Evolutionary conservation across 257 asterid genomes (phyloP).

Genomic region (Catharanthus roseus): DNA sequence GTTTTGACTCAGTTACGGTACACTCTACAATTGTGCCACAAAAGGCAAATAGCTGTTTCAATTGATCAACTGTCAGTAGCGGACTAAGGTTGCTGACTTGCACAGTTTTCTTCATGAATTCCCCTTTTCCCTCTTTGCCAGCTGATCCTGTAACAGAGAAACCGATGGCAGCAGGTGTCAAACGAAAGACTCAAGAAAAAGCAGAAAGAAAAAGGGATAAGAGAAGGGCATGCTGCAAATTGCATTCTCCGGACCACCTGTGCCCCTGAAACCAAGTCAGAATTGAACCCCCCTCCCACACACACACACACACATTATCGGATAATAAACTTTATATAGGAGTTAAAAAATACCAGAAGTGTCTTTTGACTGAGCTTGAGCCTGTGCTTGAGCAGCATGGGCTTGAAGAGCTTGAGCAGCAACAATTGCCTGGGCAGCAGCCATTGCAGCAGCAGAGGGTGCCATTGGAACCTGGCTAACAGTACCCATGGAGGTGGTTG

Average conservation of each 20-base stretch:
- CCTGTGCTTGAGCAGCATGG: slow-evolving; percentile 78
- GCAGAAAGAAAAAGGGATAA: background rate
- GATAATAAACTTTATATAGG: too few relatives aligned
- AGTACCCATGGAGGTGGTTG: slow-evolving; percentile 70
- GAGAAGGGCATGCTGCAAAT: background rate
- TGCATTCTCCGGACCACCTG: too few relatives aligned
- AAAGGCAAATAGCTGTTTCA: slow-evolving; percentile 87
- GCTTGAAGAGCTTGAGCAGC: slow-evolving; percentile 99
- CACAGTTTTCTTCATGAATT: slow-evolving; percentile 59
- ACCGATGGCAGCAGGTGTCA: slow-evolving; percentile 9
- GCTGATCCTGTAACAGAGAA: slow-evolving; percentile 32
- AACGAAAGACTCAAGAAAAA: slow-evolving; percentile 14
- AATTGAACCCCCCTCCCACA: too few relatives aligned
- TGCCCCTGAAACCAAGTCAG: background rate
- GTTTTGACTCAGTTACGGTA: slow-evolving; percentile 83
- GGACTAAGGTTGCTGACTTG: slow-evolving; percentile 99
- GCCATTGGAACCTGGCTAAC: slow-evolving; percentile 96
- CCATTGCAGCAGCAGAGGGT: slow-evolving; percentile 99
- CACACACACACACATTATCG: too few relatives aligned
- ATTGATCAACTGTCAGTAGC: slow-evolving; percentile 83
- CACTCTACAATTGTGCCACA: slow-evolving; percentile 81
- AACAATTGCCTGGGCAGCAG: slow-evolving; percentile 99
- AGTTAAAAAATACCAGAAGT: slow-evolving; percentile 43
- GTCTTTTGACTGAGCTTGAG: slow-evolving; percentile 56
- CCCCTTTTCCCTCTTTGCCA: slow-evolving; percentile 53